Base-by-base conservation (phyloP, 495 filamentous ascomycete genomes). In the Podospora sp. region DNA sequence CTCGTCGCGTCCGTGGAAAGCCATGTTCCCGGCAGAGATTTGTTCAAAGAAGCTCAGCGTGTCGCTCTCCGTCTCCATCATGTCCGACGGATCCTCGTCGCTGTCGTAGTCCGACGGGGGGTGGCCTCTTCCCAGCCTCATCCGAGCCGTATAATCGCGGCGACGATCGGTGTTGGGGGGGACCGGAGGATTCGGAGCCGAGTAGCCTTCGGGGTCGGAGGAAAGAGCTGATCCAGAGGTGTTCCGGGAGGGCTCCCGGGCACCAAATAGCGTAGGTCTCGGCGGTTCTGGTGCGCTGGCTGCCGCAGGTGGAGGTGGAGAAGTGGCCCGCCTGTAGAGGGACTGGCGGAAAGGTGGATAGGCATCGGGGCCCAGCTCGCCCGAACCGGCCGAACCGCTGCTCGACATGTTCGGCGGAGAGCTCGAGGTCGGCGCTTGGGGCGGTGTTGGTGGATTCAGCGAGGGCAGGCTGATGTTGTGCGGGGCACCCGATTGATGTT, bases 51-150 rank as follows among this genome's bases (percentile, higher is more conserved):
- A 72, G 2, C 68, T 69, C 50, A 73, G 9, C 18, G 68, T 35
- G 51, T 70, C 64, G 5, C 73, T 68, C 1, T 74, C 75, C 6
- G 72, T 69, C 16, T 71, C 73, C 22, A 67, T n/a, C 22, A 55
- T 58, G 26, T 70, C 73, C 1, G 29, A 40, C 7, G 59, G 21
- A 12, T 76, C 75, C 1, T 73, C 75, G 0, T 76, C 76, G 53
- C 72, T 77, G 6, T 73, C 69, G 55, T 69, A 61, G 7, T 74
- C 72, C 8, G 69, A 60, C n/a, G 36, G 29, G n/a, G 33, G 21
- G 20, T 49, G 46, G n/a, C 52, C 40, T 22, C 70, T 62, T n/a
- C 40, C 14, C 22, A 66, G 8, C 22, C 69, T 49, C n/a, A 50
- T 20, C 46, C 55, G 60, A 46, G 35, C 58, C 16, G 40, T 55